Conservation (phyloP, 2,329 filamentous ascomycete species). For the Colletotrichum scovillei region DNA sequence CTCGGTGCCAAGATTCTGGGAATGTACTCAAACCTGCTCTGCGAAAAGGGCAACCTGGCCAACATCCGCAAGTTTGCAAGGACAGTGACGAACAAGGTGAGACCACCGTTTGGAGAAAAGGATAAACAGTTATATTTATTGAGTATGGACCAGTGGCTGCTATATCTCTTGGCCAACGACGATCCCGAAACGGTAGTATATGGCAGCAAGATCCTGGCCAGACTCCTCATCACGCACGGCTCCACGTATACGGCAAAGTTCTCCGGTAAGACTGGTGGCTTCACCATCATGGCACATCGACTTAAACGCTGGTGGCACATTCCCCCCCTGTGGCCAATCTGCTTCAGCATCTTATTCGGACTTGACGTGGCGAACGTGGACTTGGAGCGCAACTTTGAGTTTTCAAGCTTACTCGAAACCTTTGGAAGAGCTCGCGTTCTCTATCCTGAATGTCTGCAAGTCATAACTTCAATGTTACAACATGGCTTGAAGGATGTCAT, state of each 20-base stretch:
- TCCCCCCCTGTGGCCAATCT: slow-evolving; percentile 85
- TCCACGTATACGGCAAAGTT: slow-evolving; percentile 87
- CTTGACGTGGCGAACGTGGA: slow-evolving; percentile 81
- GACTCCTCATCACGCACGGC: slow-evolving; percentile 86
- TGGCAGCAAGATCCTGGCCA: slow-evolving; percentile 84
- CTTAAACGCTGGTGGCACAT: slow-evolving; percentile 91
- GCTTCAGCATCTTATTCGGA: slow-evolving; percentile 89
- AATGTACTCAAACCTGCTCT: slow-evolving; percentile 83
- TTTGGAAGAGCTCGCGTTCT: slow-evolving; percentile 77
- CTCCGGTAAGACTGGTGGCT: slow-evolving; percentile 84
- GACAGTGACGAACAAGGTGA: slow-evolving; percentile 93
- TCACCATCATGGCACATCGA: slow-evolving; percentile 84
- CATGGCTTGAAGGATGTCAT: slow-evolving; percentile 80
- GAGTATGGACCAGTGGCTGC: slow-evolving; percentile 74
- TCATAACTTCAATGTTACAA: slow-evolving; percentile 89
- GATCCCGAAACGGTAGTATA: slow-evolving; percentile 85
- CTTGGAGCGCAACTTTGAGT: slow-evolving; percentile 78
- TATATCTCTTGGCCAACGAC: slow-evolving; percentile 90
- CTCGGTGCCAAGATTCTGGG: slow-evolving; percentile 80
- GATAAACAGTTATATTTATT: slow-evolving; percentile 37
- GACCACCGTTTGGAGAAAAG: slow-evolving; percentile 41
- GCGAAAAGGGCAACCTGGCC: slow-evolving; percentile 73
- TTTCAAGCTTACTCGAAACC: slow-evolving; percentile 77
- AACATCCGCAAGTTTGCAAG: slow-evolving; percentile 90
- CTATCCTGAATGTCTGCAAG: slow-evolving; percentile 81